Percentiles rank a stretch among this genome's conserved stretches.
These are phyloP conservation scores for Elsinoe australis DNA, from an alignment of 2,329 filamentous ascomycete species.

Conservation along the genomic window DNA sequence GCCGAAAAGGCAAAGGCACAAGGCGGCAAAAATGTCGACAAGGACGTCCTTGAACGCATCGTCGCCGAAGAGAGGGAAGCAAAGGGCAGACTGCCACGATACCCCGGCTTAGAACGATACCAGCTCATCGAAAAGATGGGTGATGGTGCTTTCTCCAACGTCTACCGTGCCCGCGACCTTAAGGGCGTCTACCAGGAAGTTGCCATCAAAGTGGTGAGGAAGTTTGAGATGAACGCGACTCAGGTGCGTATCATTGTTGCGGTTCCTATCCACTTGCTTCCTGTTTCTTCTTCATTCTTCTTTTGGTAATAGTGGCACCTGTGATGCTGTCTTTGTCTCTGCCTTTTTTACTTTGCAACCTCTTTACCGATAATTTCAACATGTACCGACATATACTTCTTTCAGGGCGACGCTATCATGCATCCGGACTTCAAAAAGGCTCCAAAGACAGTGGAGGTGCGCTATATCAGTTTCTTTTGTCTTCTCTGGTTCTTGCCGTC, in stretches of 20 bases:
- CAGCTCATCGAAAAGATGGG: conserved; percentile 93
- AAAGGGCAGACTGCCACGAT: conserved; percentile 76
- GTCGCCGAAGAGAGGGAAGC: conserved; percentile 86
- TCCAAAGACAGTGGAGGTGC: conserved; percentile 96
- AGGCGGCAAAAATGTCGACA: conserved; percentile 46
- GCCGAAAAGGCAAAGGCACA: conserved; percentile 32
- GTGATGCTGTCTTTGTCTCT: conserved; percentile 19
- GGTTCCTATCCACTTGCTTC: conserved; percentile 26
- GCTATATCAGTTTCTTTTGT: conserved; percentile 37
- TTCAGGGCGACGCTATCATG: conserved; percentile 81
- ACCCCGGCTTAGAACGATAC: conserved; percentile 80
- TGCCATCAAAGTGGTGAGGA: conserved; percentile 97
- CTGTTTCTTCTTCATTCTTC: conserved; percentile 30
- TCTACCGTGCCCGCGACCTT: conserved; percentile 78
- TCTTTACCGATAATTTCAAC: conserved; percentile 27
- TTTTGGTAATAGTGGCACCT: conserved; percentile 33
- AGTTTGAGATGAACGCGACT: conserved; percentile 97
- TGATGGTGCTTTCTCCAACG: conserved; percentile 97
- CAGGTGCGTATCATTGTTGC: conserved; percentile 61
- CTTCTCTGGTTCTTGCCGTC: conserved; percentile 11
- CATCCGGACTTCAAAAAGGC: conserved; percentile 90
- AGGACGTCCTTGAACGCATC: conserved; percentile 68
- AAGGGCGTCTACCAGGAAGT: conserved; percentile 68
- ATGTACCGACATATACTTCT: conserved; percentile 42
- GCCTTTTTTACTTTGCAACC: conserved; percentile 20